A percentile compares a stretch with the other conserved stretches of the same genome.
Evolutionary conservation across 331 rosid species (phyloP).

Genomic region (Quercus phellos): DNA sequence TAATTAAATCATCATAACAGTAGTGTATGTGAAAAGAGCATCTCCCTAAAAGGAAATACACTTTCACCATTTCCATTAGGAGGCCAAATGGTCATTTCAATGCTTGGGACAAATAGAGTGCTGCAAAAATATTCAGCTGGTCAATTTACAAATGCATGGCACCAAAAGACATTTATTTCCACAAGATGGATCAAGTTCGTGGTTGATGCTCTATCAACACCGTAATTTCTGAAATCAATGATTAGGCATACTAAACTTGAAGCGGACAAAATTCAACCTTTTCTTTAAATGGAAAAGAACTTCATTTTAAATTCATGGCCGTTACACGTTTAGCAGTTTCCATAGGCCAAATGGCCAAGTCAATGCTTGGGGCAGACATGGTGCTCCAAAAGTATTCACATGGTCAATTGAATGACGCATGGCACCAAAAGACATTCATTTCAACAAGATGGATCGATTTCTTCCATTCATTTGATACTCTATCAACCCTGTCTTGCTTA

Average conservation of each 20-base stretch:
- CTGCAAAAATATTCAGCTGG: neutral
- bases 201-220: neutral
- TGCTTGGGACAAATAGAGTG: neutral
- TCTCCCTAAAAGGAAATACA: neutral
- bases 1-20: neutral
- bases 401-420: too few relatives aligned
- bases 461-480: neutral
- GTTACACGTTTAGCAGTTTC: neutral
- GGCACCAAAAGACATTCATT: neutral
- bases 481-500: neutral
- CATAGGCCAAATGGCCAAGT: neutral
- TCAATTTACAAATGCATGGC: neutral
- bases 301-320: conserved; percentile 5
- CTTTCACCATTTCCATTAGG: neutral
- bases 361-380: neutral
- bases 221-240: neutral
- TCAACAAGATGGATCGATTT: neutral
- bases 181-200: neutral
- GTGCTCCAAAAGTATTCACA: neutral
- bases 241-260: neutral
- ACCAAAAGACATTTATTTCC: neutral
- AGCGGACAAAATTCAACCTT: neutral
- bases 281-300: neutral
- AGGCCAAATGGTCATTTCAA: neutral
- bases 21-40: neutral